These are phyloP conservation scores for Gossypium bickii DNA, from an alignment of 345 rosid species.

Conservation along the genomic window DNA sequence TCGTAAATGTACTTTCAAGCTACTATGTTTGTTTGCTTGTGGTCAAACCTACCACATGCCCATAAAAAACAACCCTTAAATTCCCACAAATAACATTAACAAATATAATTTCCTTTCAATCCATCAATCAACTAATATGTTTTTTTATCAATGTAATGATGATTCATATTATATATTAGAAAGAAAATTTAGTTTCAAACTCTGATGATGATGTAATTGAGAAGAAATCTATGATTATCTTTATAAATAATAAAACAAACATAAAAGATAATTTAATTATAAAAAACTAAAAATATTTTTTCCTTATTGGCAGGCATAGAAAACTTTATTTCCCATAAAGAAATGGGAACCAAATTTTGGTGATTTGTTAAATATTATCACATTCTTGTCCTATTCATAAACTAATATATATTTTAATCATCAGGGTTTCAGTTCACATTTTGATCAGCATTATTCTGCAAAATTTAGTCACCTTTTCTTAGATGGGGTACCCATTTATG, in stretches of 20 bases:
- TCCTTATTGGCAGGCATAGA: not conserved
- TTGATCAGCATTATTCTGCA: not conserved
- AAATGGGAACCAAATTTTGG: not conserved
- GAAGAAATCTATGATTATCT: too few relatives aligned
- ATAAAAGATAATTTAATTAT: not conserved
- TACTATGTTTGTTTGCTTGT: not conserved
- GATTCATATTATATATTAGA: too few relatives aligned
- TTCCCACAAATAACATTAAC: not conserved
- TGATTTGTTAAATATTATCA: conserved; percentile 2
- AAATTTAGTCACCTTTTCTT: conserved; percentile 16
- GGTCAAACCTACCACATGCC: not conserved
- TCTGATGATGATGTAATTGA: too few relatives aligned
- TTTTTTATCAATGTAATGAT: too few relatives aligned
- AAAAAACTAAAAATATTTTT: not conserved
- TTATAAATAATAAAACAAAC: too few relatives aligned
- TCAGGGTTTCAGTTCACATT: not conserved
- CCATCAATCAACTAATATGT: too few relatives aligned
- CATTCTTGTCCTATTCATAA: not conserved
- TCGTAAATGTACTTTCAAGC: not conserved
- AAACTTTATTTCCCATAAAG: not conserved
- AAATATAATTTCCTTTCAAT: not conserved
- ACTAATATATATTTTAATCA: not conserved
- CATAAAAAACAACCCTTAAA: not conserved
- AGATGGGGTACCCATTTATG: too few relatives aligned
- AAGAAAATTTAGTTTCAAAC: too few relatives aligned